Percentiles rank a stretch among this genome's conserved stretches.
Evolutionary conservation across 2,329 filamentous ascomycete species (phyloP).

Genomic region (Grosmannia serpens): DNA sequence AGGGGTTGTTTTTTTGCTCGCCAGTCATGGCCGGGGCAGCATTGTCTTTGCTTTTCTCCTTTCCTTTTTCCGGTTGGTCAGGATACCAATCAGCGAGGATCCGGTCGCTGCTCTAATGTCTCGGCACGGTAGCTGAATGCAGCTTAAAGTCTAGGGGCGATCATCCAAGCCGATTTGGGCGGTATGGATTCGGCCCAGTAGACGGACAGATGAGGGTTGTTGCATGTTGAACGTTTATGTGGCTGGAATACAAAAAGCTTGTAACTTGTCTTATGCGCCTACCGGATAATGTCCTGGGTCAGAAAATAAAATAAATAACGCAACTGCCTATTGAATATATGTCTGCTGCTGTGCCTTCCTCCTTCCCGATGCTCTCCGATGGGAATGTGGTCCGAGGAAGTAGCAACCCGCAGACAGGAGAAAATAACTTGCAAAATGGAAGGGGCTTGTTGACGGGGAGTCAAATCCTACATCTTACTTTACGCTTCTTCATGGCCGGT

Average conservation of each 20-base stretch:
- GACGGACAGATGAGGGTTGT: not conserved
- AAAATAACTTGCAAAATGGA: not conserved
- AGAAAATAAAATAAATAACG: not conserved
- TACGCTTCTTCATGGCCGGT: not conserved
- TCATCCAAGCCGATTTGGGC: not conserved
- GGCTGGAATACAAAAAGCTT: not conserved
- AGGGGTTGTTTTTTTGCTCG: not conserved
- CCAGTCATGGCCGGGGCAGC: not conserved
- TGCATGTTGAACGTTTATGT: not conserved
- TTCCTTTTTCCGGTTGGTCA: not conserved
- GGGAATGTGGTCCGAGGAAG: not conserved
- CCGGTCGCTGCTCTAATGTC: not conserved
- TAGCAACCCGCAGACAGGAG: not conserved
- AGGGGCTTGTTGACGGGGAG: not conserved
- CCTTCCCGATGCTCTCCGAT: not conserved
- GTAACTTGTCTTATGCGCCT: not conserved
- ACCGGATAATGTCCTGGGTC: not conserved
- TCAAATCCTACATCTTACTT: not conserved
- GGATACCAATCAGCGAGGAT: slow-evolving; percentile 1
- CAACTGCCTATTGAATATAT: not conserved
- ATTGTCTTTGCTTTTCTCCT: not conserved
- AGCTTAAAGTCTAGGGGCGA: not conserved
- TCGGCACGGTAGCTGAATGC: slow-evolving; percentile 2
- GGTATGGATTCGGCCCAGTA: not conserved
- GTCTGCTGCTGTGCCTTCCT: not conserved